Base-by-base conservation (phyloP, 306 rosid species). In the Malus asiatica region DNA sequence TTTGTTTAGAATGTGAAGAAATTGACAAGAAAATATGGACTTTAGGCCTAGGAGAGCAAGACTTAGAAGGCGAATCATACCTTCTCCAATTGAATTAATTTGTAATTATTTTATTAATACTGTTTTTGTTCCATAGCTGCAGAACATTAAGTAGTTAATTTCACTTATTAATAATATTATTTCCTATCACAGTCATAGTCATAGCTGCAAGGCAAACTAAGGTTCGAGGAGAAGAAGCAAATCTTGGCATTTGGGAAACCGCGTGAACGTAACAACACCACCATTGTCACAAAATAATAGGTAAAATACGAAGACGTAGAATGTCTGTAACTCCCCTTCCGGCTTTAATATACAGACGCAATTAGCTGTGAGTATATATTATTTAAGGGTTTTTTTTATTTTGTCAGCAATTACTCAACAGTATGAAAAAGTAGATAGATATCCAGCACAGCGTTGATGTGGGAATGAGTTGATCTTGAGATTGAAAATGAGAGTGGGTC, bases 241-340 rank as follows among this genome's bases (percentile, higher is more conserved):
- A 53, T 73, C 51, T 69, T 75, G 74, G 76, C 57, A 71, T 4
- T 68, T 48, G 71, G 68, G 53, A 29, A 63, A 83, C 81, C 81
- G 82, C 87, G 87, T 77, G 68, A 73, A 63, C 79, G 80, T 77
- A 71, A 73, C 72, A 55, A 40, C 19, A 14, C 30, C 48, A 23
- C 61, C 38, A 38, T 9, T 15, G 45, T 22, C 20, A 10, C 27
- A 10, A 18, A 18, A 71, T 25, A 53, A 42, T 38, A 38, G 42
- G 72, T 42, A 40, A 16, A 61, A 68, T 14, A 72, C 84, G 82
- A 80, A 77, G 79, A 71, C 82, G 82, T 76, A 55, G 69, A 59
- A 30, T n/a, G n/a, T 22, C 51, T 59, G 78, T 58, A 44, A 45
- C 38, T 44, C 42, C 71, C 15, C 23, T 19, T 14, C n/a, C n/a